Base-by-base conservation (phyloP, 176 grass and related monocot species). In the Neostapfia colusana region DNA sequence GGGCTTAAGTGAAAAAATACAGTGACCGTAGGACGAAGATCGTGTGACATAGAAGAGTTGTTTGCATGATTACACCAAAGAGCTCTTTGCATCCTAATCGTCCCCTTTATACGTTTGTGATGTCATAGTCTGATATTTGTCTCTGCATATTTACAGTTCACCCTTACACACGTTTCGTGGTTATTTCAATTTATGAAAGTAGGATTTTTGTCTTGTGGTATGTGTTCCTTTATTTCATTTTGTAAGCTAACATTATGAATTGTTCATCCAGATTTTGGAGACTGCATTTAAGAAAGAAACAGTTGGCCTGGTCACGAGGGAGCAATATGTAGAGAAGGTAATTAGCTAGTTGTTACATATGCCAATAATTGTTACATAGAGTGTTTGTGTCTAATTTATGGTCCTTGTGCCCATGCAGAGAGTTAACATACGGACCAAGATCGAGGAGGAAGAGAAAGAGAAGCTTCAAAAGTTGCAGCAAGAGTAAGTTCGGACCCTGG, bases 281-380 rank as follows among this genome's bases (percentile, higher is more conserved):
- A 99, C 91, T 69, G 95, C 95, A 37, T 99, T 99, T 84, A 99
- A 99, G 85, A 95, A 95, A 78, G 95, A 99, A 85, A 99, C 95
- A 13, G 89, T 99, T 27, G 95, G 95, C 90, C 78, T 99, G 40
- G 95, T 99, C 42, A 99, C 95, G 7, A 95, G 95, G 79, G 95
- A 99, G 75, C 87, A 99, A 69, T 99, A 99, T 89, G 95, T 99
- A 18, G 95, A 99, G 77, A 99, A 99, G 95, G 95, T 99, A 89
- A 83, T 72, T 43, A 18, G 14, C 8, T 25, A 12, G 54, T 57
- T 63, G 13, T 64, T 56, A 16, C 11, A 21, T 66, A 54, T 46
- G 21, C 23, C 13, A 53, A 23, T 51, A 40, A 73, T 41, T 15
- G 0, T 2, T 17, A 17, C 9, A 50, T 9, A 27, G 20, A 21